Evolutionary conservation across 768 basidiomycete genomes (phyloP).

Genomic region (Steccherinum ochraceum): DNA sequence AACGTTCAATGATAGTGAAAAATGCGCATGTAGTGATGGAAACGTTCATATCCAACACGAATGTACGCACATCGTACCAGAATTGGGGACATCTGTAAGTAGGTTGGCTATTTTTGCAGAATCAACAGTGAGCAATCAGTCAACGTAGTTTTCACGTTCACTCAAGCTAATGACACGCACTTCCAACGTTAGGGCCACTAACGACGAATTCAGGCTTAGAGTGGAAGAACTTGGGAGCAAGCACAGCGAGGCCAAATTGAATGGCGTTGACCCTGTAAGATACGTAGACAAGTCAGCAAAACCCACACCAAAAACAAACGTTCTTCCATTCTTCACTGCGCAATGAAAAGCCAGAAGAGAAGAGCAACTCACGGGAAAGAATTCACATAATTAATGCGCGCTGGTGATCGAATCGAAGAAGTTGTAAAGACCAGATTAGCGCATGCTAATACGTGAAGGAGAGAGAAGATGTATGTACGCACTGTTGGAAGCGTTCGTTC

Average conservation of each 20-base stretch:
- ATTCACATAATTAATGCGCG: conserved; percentile 38
- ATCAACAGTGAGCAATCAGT: not conserved
- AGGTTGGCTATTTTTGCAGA: conserved; percentile 5
- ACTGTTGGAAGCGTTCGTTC: conserved; percentile 35
- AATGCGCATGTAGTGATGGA: not conserved
- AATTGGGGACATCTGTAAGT: conserved; percentile 12
- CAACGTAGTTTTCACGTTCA: not conserved
- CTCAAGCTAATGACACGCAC: conserved; percentile 4
- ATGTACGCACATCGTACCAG: conserved; percentile 18
- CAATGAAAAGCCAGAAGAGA: too few species aligned
- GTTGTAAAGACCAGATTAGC: not conserved
- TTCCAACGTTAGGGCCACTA: conserved; percentile 30
- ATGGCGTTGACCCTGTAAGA: conserved; percentile 29
- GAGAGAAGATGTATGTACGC: conserved; percentile 8
- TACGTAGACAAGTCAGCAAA: not conserved
- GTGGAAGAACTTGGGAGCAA: conserved; percentile 29
- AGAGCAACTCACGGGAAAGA: conserved; percentile 27
- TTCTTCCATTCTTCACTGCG: too few species aligned
- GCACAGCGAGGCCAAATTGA: conserved; percentile 31
- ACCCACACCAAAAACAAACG: not conserved
- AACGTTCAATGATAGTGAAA: too few species aligned
- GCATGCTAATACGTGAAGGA: not conserved
- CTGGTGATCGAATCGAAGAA: conserved; percentile 12
- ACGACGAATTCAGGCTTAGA: conserved; percentile 31
- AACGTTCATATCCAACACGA: too few species aligned